These are phyloP conservation scores for Plectosphaerella plurivora DNA, from an alignment of 2,329 filamentous ascomycete genomes.

Conservation along the genomic window DNA sequence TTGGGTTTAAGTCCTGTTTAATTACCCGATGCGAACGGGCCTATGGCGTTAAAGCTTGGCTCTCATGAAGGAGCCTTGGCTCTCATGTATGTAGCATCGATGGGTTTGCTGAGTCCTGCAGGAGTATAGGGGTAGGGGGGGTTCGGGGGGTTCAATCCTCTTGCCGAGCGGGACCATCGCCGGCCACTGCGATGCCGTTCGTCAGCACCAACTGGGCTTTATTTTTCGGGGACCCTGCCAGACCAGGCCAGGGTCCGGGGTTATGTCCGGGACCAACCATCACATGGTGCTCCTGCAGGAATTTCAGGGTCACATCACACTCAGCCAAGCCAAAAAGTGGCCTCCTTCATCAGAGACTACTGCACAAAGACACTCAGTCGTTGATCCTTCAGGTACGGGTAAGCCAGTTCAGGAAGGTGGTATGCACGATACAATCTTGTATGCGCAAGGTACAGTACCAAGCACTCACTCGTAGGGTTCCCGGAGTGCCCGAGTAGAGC, in stretches of 20 bases:
- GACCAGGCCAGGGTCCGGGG: background rate
- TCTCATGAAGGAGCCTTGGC: background rate
- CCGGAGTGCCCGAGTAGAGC: too few relatives aligned
- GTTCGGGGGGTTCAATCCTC: background rate
- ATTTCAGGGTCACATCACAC: too few relatives aligned
- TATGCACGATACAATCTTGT: too few relatives aligned
- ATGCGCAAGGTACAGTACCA: too few relatives aligned
- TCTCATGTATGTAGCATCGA: background rate
- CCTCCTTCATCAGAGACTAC: too few relatives aligned
- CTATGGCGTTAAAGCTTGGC: background rate
- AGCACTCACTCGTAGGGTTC: too few relatives aligned
- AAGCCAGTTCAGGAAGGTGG: background rate
- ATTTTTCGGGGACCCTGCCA: background rate
- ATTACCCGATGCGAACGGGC: too few relatives aligned
- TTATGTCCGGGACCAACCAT: background rate
- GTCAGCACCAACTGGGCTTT: background rate
- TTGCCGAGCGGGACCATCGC: background rate
- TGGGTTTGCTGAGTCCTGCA: background rate
- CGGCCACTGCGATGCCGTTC: background rate
- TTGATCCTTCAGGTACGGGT: background rate
- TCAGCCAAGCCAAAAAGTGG: too few relatives aligned
- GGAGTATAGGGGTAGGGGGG: background rate
- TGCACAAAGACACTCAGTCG: too few relatives aligned
- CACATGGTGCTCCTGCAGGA: background rate
- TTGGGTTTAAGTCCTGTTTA: background rate